phyloP scores from a whole-genome alignment of 768 basidiomycete genomes.

The Trametes cingulata region DNA sequence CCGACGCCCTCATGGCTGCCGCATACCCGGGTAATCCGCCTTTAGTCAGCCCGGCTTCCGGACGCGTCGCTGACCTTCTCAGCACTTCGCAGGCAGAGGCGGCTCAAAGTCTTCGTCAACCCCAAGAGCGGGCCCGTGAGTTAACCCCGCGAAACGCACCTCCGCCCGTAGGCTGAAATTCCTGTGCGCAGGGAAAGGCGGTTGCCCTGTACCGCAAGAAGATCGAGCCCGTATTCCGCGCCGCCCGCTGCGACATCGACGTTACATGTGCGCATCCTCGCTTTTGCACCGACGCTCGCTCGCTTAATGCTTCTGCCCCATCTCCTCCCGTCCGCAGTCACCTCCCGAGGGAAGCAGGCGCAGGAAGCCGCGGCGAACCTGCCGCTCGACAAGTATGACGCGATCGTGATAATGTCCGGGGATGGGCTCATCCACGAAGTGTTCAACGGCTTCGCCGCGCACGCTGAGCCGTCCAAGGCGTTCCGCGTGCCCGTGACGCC shows the following conservation, averaged over 20 bases:
- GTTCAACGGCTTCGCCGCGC: conserved; percentile 77
- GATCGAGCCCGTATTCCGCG: conserved; percentile 71
- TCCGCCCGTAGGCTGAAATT: conserved; percentile 7
- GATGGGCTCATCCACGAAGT: conserved; percentile 86
- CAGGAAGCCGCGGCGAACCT: conserved; percentile 60
- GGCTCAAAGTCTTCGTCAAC: conserved; percentile 73
- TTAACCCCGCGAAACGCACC: conserved; percentile 8
- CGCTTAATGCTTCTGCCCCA: background rate
- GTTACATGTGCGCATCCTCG: conserved; percentile 52
- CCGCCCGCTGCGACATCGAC: conserved; percentile 64
- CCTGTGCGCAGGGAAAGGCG: conserved; percentile 57
- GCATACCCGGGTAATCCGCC: conserved; percentile 59
- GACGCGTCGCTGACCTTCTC: conserved; percentile 1
- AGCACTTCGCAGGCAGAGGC: conserved; percentile 57
- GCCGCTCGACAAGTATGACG: conserved; percentile 59
- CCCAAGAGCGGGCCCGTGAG: conserved; percentile 77
- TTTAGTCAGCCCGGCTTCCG: background rate
- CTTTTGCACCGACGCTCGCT: background rate
- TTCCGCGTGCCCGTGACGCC: conserved; percentile 72
- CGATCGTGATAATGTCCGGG: conserved; percentile 74
- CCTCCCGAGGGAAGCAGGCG: conserved; percentile 64
- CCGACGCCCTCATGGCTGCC: conserved; percentile 49
- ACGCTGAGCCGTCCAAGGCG: conserved; percentile 57
- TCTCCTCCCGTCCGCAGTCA: conserved; percentile 46
- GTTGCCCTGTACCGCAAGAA: conserved; percentile 50